Evolutionary conservation across 2,329 filamentous ascomycete species (phyloP), one percentile per base, ranked within the genome.

Genomic region (Alternaria burnsii): DNA sequence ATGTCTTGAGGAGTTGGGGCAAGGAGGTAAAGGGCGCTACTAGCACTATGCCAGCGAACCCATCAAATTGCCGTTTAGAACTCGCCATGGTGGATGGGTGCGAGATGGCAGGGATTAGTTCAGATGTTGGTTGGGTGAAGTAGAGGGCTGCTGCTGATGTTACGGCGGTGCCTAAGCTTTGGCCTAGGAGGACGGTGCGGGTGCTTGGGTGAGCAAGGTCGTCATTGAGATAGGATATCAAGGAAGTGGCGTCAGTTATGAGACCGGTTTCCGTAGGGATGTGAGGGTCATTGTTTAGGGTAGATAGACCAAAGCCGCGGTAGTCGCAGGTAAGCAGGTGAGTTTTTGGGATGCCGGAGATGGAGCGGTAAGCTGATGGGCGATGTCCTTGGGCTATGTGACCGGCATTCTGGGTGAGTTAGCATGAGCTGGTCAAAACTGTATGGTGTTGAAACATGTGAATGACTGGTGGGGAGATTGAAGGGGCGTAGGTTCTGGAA

Each of bases 261-360:
- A 98, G 81, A 0, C 94, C 94, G 36, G 85, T 81, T 80, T 98
- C 94, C 0, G 89, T 90, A 0, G 94, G 94, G 36, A 76, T 63
- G 52, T 75, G 63, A 2, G 74, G 74, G 4, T 65, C 12, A 48
- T 77, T 76, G 4, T 79, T 81, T n/a, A 94, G 93, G 0, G 89
- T 92, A 9, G 91, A 95, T 40, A 87, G 85, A 1, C 93, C 94
- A 69, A 92, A 97, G 7, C 94, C 94, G 18, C 94, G 90, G 79
- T 97, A 97, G 82, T 97, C 93, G 70, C 97, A 88, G 40, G 92
- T 87, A n/a, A 97, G 83, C 44, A 97, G 86, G 74, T 97, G 94
- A 55, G 93, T 87, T 57, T 86, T 83, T 0, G 83, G 75, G 36
- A 89, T 88, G 53, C 90, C 87, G 4, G 93, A 88, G 42, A 97